Evolutionary conservation across 495 filamentous ascomycete genomes (phyloP), one percentile per base, ranked within the genome.

Genomic region (Penicillium desertorum): DNA sequence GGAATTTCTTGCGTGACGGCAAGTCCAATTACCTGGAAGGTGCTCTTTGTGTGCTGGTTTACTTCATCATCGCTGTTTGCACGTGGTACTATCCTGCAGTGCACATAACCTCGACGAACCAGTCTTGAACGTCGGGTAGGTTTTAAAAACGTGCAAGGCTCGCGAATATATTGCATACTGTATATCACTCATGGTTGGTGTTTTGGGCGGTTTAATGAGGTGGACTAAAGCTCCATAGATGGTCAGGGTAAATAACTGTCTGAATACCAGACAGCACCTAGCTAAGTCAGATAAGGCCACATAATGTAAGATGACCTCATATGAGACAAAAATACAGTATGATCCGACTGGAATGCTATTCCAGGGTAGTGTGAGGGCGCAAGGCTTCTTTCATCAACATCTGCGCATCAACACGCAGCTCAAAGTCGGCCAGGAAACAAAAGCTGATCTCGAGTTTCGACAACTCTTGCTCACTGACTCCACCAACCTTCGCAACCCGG

Each of bases 381-480:
- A 47, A 47, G 9, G 60, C 73, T 57, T 83, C 76, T 34, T 71
- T 61, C 42, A 81, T 71, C 42, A 96, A 72, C 65, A 78, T 80
- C 50, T 86, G 80, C 57, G 80, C 77, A 64, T 83, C 81, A 11
- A 93, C 88, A 20, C 85, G 83, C 45, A 96, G 74, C 59, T 92
- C 88, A 65, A 96, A 96, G 45, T 90, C 84, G 14, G 83, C 86
- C 57, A 94, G 61, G 65, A 92, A 94, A 71, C 91, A 96, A 65
- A 96, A 94, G 65, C 88, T 91, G 56, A 98, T 88, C 79, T 98
- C 93, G 11, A 98, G 72, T 59, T 86, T 80, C 22, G 84, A 87
- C 23, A 98, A 77, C 70, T 97, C 90, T 19, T 72, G 73, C 65
- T 87, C 87, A 62, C 81, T 88, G 29, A 98, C 91, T 2, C 94